Evolutionary conservation across 2,329 filamentous ascomycete species (phyloP).

Genomic region (Ophiosphaerella korrae): DNA sequence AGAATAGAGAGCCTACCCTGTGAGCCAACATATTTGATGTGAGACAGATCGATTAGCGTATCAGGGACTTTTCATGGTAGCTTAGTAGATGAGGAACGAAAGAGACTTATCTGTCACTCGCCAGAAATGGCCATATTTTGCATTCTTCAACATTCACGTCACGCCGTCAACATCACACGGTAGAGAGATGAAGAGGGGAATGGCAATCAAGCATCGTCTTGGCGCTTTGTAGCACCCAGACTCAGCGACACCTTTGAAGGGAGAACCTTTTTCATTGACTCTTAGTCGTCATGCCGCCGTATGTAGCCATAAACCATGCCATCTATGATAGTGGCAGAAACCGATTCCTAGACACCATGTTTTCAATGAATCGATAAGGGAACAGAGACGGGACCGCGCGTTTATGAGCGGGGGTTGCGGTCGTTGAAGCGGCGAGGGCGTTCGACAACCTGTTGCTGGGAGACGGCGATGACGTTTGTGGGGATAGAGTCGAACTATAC

Average conservation of each 20-base stretch:
- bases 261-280: conserved; percentile 49
- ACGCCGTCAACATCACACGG: conserved; percentile 8
- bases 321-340: conserved; percentile 82
- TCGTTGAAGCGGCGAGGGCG: conserved; percentile 80
- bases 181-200: conserved; percentile 23
- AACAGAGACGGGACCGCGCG: conserved; percentile 56
- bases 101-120: not conserved
- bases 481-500: conserved; percentile 91
- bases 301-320: conserved; percentile 77
- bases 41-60: too few species aligned
- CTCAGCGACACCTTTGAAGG: conserved; percentile 85
- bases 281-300: conserved; percentile 74
- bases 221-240: conserved; percentile 55
- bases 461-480: conserved; percentile 91
- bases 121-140: not conserved
- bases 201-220: conserved; percentile 94
- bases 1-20: too few species aligned
- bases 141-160: not conserved
- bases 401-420: conserved; percentile 53
- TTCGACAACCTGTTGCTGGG: conserved; percentile 85
- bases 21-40: too few species aligned
- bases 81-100: not conserved
- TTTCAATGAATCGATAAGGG: conserved; percentile 42
- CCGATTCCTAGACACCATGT: conserved; percentile 85
- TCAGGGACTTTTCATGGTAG: not conserved